Evolutionary conservation across 169 alveolate genomes (phyloP).

Genomic region (Plasmodium fragile): DNA sequence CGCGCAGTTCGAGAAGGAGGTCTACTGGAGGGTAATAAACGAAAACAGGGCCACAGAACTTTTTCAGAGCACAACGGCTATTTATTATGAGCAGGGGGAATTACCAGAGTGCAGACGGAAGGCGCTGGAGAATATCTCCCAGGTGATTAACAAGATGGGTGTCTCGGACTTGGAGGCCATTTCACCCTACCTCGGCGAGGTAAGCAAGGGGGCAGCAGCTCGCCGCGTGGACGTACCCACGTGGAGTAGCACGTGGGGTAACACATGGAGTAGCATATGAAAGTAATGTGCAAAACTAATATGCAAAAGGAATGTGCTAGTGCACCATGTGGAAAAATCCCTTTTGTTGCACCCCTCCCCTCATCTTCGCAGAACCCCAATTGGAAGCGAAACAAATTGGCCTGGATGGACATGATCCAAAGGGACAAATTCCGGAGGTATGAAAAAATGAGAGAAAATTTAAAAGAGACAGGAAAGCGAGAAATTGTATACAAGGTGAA

Average conservation of each 20-base stretch:
- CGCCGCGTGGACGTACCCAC: not conserved
- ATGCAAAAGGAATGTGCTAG: not conserved
- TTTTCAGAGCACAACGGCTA: conserved; percentile 17
- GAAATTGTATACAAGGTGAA: conserved; percentile 58
- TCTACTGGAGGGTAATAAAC: conserved; percentile 24
- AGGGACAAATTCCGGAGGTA: conserved; percentile 81
- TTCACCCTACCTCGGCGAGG: conserved; percentile 64
- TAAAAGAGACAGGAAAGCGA: conserved; percentile 74
- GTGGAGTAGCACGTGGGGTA: not conserved
- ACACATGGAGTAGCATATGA: not conserved
- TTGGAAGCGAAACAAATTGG: conserved; percentile 73
- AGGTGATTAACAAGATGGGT: conserved; percentile 28
- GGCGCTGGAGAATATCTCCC: conserved; percentile 9
- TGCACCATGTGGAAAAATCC: not conserved
- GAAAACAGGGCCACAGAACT: conserved; percentile 44
- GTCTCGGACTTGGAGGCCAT: conserved; percentile 51
- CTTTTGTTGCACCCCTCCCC: not conserved
- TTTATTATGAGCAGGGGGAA: conserved; percentile 51
- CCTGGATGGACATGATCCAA: conserved; percentile 79
- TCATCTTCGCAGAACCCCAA: conserved; percentile 75
- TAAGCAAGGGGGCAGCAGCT: conserved; percentile 4
- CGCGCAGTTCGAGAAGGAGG: not conserved
- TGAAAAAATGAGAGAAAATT: conserved; percentile 65
- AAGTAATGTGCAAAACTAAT: not conserved
- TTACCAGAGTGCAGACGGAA: conserved; percentile 13